phyloP scores from a whole-genome alignment of 108 stramenopile genomes.

The Nitzschia palea region DNA sequence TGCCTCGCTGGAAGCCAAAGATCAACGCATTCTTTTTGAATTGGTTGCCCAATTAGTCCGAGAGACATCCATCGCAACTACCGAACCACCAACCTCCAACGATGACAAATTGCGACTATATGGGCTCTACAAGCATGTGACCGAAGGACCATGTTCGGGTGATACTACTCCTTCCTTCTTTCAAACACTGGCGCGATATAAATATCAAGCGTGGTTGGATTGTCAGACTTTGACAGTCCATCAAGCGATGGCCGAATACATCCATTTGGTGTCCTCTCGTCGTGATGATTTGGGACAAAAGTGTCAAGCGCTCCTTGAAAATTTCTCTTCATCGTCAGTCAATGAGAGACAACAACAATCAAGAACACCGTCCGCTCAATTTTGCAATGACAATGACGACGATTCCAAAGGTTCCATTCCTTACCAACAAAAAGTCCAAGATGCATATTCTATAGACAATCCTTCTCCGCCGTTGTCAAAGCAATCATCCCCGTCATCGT shows the following conservation, averaged over 20 bases:
- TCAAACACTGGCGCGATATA: conserved; percentile 37
- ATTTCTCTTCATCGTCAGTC: neutral
- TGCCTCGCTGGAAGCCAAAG: neutral
- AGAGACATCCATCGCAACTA: neutral
- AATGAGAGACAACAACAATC: too few species aligned
- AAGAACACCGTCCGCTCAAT: too few species aligned
- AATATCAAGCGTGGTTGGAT: conserved; percentile 49
- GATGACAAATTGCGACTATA: conserved; percentile 54
- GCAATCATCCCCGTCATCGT: too few species aligned
- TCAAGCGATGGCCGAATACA: conserved; percentile 50
- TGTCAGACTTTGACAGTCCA: conserved; percentile 14
- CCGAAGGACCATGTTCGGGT: conserved; percentile 19
- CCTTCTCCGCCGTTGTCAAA: too few species aligned
- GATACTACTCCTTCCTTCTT: conserved; percentile 37
- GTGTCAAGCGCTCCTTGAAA: conserved; percentile 11
- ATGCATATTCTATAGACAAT: too few species aligned
- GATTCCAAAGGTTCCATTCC: too few species aligned
- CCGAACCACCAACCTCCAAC: conserved; percentile 12
- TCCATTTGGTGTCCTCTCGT: conserved; percentile 26
- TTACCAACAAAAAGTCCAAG: too few species aligned
- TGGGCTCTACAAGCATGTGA: conserved; percentile 56
- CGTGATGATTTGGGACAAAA: conserved; percentile 26
- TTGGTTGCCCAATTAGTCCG: conserved; percentile 16
- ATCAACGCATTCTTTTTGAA: conserved; percentile 3
- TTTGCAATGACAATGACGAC: too few species aligned